These are phyloP conservation scores for Camptophora hylomeconis DNA, from an alignment of 2,329 filamentous ascomycete genomes.

Conservation along the genomic window DNA sequence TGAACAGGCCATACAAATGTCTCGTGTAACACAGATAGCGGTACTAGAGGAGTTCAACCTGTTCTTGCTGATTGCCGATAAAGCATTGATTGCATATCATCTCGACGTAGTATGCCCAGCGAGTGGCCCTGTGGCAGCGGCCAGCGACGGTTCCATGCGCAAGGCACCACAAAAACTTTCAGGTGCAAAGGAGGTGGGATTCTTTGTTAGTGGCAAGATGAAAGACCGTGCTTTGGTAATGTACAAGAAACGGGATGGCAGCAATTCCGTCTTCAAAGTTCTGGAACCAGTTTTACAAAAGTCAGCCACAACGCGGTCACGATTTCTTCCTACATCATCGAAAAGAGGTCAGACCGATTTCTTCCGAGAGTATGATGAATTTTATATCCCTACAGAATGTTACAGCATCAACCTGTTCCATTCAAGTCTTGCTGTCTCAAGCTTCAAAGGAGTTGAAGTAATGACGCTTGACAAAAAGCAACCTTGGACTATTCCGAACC, in stretches of 20 bases:
- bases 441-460: conserved; percentile 85
- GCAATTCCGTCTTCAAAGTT: conserved; percentile 89
- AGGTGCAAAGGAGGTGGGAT: conserved; percentile 80
- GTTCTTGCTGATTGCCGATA: conserved; percentile 82
- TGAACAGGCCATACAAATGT: conserved; percentile 57
- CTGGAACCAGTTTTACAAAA: conserved; percentile 93
- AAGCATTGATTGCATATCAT: conserved; percentile 82
- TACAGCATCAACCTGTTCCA: conserved; percentile 95
- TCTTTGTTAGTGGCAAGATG: conserved; percentile 93
- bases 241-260: conserved; percentile 89
- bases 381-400: conserved; percentile 93
- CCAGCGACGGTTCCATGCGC: conserved; percentile 59
- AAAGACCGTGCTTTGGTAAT: conserved; percentile 91
- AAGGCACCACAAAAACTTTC: conserved; percentile 85
- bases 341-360: conserved; percentile 71
- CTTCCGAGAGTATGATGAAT: conserved; percentile 97
- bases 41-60: conserved; percentile 93
- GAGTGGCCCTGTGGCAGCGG: conserved; percentile 43
- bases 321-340: conserved; percentile 44
- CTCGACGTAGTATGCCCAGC: conserved; percentile 64
- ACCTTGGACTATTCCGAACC: conserved; percentile 82
- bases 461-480: conserved; percentile 96
- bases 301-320: conserved; percentile 67
- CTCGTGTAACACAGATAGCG: conserved; percentile 77
- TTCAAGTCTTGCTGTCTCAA: conserved; percentile 81